Base-by-base conservation (phyloP, 805 yeast species). In the Phaffomyces thermotolerans region DNA sequence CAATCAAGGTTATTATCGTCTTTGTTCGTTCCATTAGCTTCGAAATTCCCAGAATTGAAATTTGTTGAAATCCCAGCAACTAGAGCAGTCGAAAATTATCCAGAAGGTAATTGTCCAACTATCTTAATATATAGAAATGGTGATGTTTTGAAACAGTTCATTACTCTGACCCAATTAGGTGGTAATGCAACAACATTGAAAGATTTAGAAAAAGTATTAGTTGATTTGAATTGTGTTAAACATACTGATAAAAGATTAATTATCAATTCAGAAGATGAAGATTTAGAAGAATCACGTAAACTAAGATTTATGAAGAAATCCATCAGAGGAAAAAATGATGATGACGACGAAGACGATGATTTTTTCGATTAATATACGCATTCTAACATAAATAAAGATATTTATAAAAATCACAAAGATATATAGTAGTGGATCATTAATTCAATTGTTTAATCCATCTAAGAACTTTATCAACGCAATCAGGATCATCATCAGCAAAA, bases 1-100 rank as follows among this genome's bases (percentile, higher is more conserved):
- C 96, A 89, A 62, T 81, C 93, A 38, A 73, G 95, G 47, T 65
- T 90, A 10, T 66, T 91, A 38, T 65, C 79, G 0, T 73, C 78
- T 3, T 57, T 87, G n/a, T 70, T 84, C 51, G 56, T 59, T 10
- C 64, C 71, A 14, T 59, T 79, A 14, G 93, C 98, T 0, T 58
- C 65, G 2, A 82, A 78, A 55, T 91, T 78, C 60, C 75, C 78
- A 20, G 96, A 93, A 57, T 65, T 91, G 53, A 93, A 93, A 63
- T 85, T 93, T 59, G 91, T 88, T 36, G 96, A 93, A 53, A 93
- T 93, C 39, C 82, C 85, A n/a, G 96, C 86, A 22, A 73, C 78
- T 46, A 79, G 96, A 62, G 95, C 97, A 41, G 84, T 90, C 51
- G 98, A 91, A 57, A 81, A 82, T 58, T 93, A 90, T 62, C 97